A percentile compares a stretch with the other conserved stretches of the same genome.
Conservation (phyloP, 495 filamentous ascomycete species). For the Podospora comata region DNA sequence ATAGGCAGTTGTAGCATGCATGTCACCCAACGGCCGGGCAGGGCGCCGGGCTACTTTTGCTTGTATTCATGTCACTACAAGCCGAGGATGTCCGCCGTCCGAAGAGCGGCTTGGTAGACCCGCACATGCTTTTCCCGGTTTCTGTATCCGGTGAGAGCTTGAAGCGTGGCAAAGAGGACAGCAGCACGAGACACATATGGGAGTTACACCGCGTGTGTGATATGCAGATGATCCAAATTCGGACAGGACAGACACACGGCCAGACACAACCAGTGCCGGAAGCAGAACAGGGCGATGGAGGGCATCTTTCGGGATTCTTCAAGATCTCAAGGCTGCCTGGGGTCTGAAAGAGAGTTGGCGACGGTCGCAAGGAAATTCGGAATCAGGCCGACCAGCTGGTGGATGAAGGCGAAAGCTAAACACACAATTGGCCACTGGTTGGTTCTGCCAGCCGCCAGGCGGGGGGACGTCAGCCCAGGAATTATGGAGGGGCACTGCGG, state of each 20-base stretch:
- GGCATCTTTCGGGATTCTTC: neutral
- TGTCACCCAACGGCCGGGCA: neutral
- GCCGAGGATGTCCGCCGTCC: conserved; percentile 16
- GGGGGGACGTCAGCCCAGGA: neutral
- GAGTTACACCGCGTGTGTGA: neutral
- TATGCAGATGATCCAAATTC: neutral
- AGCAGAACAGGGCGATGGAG: neutral
- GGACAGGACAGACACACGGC: neutral
- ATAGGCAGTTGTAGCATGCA: neutral
- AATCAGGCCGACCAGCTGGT: neutral
- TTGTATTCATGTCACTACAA: neutral
- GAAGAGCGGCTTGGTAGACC: conserved; percentile 2
- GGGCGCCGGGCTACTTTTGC: neutral
- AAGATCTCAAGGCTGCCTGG: neutral
- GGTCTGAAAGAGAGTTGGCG: neutral
- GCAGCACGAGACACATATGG: neutral
- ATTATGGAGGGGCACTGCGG: neutral
- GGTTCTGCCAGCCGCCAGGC: neutral
- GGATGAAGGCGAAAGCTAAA: neutral
- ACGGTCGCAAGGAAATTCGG: neutral
- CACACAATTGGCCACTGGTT: neutral
- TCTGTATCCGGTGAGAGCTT: neutral
- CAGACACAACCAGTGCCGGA: neutral
- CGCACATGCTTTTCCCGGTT: conserved; percentile 16
- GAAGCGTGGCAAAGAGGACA: neutral